Evolutionary conservation across 2,329 filamentous ascomycete species (phyloP).

Genomic region (Cytospora leucostoma): DNA sequence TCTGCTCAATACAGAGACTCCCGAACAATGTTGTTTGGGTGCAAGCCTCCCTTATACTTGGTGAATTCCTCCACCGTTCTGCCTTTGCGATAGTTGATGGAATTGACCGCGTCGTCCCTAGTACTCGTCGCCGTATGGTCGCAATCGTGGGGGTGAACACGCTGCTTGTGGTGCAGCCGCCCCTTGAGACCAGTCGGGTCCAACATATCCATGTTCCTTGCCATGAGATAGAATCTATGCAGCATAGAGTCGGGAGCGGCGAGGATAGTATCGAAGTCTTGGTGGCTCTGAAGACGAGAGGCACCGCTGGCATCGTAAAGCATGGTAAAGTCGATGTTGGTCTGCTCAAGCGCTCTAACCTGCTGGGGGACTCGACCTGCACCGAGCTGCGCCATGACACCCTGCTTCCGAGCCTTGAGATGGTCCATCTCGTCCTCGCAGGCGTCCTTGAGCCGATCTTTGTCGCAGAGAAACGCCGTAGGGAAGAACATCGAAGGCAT

Average conservation of each 20-base stretch:
- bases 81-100: neutral
- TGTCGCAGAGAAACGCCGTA: conserved; percentile 14
- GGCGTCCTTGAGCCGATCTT: conserved; percentile 2
- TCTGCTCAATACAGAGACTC: neutral
- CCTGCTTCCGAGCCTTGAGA: conserved; percentile 4
- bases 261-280: conserved; percentile 9
- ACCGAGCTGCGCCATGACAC: conserved; percentile 5
- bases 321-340: conserved; percentile 17
- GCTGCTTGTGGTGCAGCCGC: neutral
- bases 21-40: neutral
- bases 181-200: neutral
- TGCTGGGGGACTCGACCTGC: neutral
- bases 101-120: neutral
- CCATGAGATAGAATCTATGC: neutral
- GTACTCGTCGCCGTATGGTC: neutral
- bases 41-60: neutral
- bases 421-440: conserved; percentile 5
- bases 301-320: neutral
- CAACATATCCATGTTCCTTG: neutral
- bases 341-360: neutral
- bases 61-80: conserved; percentile 4
- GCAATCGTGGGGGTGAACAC: neutral
- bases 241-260: neutral
- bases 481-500: conserved; percentile 15
- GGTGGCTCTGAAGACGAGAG: neutral